Conservation (phyloP, 2,329 filamentous ascomycete species). For the Aspergillus flavus region DNA sequence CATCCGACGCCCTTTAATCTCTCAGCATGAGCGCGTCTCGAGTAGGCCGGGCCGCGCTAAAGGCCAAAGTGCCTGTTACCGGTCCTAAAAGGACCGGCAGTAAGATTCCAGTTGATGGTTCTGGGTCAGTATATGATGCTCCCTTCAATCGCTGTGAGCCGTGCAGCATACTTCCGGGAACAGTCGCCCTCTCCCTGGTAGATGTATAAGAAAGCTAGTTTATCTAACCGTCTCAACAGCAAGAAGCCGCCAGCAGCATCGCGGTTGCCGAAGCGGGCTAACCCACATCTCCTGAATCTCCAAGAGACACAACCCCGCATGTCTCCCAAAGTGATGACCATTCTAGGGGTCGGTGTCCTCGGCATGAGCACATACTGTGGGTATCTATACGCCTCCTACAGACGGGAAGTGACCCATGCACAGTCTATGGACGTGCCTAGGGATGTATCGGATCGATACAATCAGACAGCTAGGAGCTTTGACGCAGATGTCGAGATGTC, state of each 20-base stretch:
- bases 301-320: conserved; percentile 21
- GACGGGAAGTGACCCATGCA: conserved; percentile 35
- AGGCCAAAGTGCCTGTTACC: conserved; percentile 25
- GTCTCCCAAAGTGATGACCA: conserved; percentile 39
- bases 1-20: background rate
- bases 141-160: background rate
- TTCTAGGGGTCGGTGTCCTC: conserved; percentile 42
- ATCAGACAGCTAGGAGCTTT: conserved; percentile 45
- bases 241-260: conserved; percentile 17
- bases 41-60: conserved; percentile 24
- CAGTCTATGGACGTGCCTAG: conserved; percentile 37
- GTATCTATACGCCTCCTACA: conserved; percentile 48
- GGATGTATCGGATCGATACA: conserved; percentile 52
- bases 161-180: background rate
- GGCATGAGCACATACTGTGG: conserved; percentile 46
- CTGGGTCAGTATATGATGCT: conserved; percentile 22
- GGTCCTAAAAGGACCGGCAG: conserved; percentile 18
- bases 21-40: conserved; percentile 31
- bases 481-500: conserved; percentile 50
- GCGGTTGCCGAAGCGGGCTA: conserved; percentile 25
- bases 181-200: background rate
- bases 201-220: background rate
- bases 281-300: conserved; percentile 28
- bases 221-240: conserved; percentile 11
- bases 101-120: conserved; percentile 14